A percentile compares a stretch with the other conserved stretches of the same genome.
Conservation (phyloP, 176 grass and related monocot species). For the Melocanna baccifera region DNA sequence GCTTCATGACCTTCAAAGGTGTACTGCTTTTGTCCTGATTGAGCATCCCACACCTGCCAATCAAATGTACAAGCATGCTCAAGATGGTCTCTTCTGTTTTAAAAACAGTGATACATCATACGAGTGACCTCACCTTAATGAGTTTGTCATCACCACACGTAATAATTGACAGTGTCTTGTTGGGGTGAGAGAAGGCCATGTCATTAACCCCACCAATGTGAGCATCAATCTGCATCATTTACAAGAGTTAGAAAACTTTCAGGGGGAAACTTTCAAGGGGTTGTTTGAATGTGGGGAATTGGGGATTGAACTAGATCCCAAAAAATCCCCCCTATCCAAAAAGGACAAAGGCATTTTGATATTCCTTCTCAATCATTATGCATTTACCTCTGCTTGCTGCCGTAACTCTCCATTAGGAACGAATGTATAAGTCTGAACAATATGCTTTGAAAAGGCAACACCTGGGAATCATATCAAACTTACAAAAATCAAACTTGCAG, state of each 20-base stretch:
- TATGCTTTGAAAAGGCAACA: constrained; percentile 99
- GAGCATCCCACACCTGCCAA: constrained; percentile 95
- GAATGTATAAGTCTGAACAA: constrained; percentile 90
- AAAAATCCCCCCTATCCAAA: neutral
- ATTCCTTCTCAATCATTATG: constrained; percentile 14
- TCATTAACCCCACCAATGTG: constrained; percentile 98
- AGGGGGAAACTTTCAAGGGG: too few relatives aligned
- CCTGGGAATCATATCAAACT: constrained; percentile 47
- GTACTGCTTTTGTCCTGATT: constrained; percentile 88
- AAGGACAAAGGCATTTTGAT: neutral
- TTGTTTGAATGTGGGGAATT: neutral
- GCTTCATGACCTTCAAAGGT: constrained; percentile 98
- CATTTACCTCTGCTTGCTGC: constrained; percentile 86
- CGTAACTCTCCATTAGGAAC: constrained; percentile 81
- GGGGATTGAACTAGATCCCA: neutral
- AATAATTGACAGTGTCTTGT: constrained; percentile 93
- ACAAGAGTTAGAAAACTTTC: constrained; percentile 32
- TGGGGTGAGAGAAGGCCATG: constrained; percentile 97
- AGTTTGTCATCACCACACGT: constrained; percentile 98
- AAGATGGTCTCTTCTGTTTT: constrained; percentile 18
- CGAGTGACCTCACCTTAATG: constrained; percentile 69
- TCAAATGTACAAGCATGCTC: constrained; percentile 12
- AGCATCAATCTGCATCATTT: constrained; percentile 78
- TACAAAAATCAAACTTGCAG: constrained; percentile 17
- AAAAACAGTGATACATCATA: neutral